Evolutionary conservation across 1,284 basidiomycete species (phyloP), one percentile per base, ranked within the genome.

Genomic region (Moesziomyces parantarcticus): DNA sequence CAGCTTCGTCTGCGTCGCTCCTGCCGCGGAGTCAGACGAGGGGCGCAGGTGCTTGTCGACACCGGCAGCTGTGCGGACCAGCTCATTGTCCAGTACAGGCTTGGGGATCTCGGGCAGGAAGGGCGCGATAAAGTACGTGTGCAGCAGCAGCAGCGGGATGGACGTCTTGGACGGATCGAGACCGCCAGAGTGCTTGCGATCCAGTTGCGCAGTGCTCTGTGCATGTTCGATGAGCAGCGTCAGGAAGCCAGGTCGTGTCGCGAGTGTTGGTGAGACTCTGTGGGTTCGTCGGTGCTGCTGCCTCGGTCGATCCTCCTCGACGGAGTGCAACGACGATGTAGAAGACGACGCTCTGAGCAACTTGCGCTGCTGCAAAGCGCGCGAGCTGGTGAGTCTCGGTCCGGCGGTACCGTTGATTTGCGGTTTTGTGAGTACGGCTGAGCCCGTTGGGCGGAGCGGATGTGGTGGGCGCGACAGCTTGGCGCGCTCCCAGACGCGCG

Each of bases 91-190:
- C 11, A 65, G 46, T 16, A 62, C 45, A 9, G 56, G 43, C 42
- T 61, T 55, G 20, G 72, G 58, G 36, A 72, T 68, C 45, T 64
- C 68, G 6, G 67, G 71, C n/a, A 72, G 36, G 51, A 79, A 79
- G 5, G 78, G 78, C 0, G 76, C 75, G 52, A 79, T 62, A 44
- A 79, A 79, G 59, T 79, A 79, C 16, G 78, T 79, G 43, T 78
- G 76, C 14, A 78, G 58, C 21, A 79, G 58, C 1, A 79, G 49
- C 10, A 79, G 51, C 1, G 70, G 75, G 13, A 76, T 54, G 1
- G 76, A 75, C 10, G 66, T 40, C 46, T 72, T 56, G 11, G 60
- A 57, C 5, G 60, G 58, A 29, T 64, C 49, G 11, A 54, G 32
- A 1, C 43, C 58, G 43, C 57, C 51, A 18, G 64, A 39, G 26